Evolutionary conservation across 495 filamentous ascomycete genomes (phyloP), one percentile per base, ranked within the genome.

Genomic region (Physcia stellaris): DNA sequence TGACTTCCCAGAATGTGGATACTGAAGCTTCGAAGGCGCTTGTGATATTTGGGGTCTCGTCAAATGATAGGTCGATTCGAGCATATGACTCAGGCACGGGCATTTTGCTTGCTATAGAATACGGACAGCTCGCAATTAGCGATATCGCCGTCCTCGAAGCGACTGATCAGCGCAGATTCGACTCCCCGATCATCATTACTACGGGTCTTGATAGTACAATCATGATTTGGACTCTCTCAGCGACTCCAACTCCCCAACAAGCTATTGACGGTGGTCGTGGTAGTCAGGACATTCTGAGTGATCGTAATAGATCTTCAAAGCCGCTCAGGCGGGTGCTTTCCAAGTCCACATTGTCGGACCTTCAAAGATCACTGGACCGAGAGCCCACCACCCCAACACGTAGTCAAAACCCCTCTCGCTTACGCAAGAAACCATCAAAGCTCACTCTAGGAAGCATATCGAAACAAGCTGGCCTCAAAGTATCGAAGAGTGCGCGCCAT

Each of bases 31-130:
- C 36, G 43, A 43, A 43, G 49, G 58, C 52, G 7, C 60, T 65
- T 35, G 63, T 88, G 32, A 67, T 98, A 39, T 60, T 86, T 19
- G 90, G 83, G 15, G 67, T 92, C 18, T 94, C 92, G 5, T 84
- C 82, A 46, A 92, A 82, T 3, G 90, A 98, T 55, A 96, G 94
- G 52, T 95, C 90, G 5, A 77, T 98, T 40, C 68, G 90, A 16
- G 60, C 96, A 3, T 96, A 98, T 53, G 82, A 92, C 45, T 62
- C 76, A 12, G 76, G 80, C 32, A 69, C 70, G 28, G 88, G 87
- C 11, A 54, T 63, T 18, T 75, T 98, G 44, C 60, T 95, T 37
- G 79, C 83, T 19, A 77, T 83, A 26, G 90, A 94, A 56, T 94
- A 85, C 68, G 92, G 90, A 11, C 90, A 98, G 52, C 92, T 84